These are phyloP conservation scores for Phytopythium mirpurense DNA, from an alignment of 352 stramenopile species.

Conservation along the genomic window DNA sequence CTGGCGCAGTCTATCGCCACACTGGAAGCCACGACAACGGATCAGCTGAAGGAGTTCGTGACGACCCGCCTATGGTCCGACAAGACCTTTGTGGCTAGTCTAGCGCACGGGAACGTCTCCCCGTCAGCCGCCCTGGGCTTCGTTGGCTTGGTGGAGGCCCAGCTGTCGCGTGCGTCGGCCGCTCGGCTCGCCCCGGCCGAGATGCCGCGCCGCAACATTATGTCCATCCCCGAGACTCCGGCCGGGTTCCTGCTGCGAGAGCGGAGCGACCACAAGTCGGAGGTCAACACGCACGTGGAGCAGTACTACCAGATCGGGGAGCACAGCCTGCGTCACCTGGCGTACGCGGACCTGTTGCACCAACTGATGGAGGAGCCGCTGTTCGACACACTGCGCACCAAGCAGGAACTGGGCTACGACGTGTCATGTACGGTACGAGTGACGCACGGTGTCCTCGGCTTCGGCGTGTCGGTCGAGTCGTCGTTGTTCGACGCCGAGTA, in stretches of 20 bases:
- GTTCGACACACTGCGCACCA: conserved; percentile 85
- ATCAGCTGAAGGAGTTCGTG: conserved; percentile 35
- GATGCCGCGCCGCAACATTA: conserved; percentile 49
- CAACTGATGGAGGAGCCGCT: conserved; percentile 88
- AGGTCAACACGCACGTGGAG: conserved; percentile 83
- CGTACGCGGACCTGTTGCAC: conserved; percentile 80
- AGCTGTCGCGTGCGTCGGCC: conserved; percentile 29
- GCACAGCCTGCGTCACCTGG: conserved; percentile 48
- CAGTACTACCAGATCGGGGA: conserved; percentile 86
- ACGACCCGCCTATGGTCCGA: conserved; percentile 39
- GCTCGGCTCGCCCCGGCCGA: conserved; percentile 14
- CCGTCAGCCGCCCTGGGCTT: conserved; percentile 23
- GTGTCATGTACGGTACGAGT: conserved; percentile 83
- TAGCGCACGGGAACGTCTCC: conserved; percentile 74
- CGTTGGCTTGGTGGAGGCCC: conserved; percentile 34
- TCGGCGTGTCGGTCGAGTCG: conserved; percentile 81
- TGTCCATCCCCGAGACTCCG: conserved; percentile 35
- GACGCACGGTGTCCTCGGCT: conserved; percentile 79
- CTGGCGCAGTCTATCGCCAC: conserved; percentile 39
- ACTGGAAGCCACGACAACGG: conserved; percentile 31
- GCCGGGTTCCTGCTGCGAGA: conserved; percentile 51
- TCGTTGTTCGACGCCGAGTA: conserved; percentile 62
- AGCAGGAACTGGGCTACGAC: conserved; percentile 87
- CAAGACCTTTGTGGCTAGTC: conserved; percentile 43
- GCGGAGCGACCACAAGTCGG: conserved; percentile 59